Base-by-base conservation (phyloP, 352 stramenopile species). In the Phytophthora hybrid region DNA sequence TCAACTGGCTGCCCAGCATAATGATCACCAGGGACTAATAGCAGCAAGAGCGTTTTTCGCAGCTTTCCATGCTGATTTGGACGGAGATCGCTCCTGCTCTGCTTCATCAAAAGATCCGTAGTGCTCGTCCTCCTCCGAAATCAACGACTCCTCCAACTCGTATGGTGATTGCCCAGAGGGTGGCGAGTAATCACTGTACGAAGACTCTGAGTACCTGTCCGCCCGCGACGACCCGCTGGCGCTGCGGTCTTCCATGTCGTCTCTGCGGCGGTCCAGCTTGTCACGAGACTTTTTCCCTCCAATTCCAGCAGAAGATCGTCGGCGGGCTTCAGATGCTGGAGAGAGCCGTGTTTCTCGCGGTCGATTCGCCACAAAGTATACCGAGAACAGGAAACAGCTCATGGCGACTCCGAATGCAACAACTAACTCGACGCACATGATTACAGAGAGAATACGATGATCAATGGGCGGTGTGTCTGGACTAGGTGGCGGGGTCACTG, bases 291-390 rank as follows among this genome's bases (percentile, higher is more conserved):
- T 71, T 54, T 71, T 80, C 56, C 59, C 62, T 53, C 41, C 56
- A 59, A 44, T n/a, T 8, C 56, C 63, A 55, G 46, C 57, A 55
- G 65, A 73, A 41, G 71, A 73, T 64, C 58, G 58, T 66, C 64
- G 73, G 4, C 70, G 66, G 7, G 71, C 63, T 39, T 41, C 62
- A 49, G 74, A 76, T 19, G 54, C 46, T 56, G 71, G 59, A 44
- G 71, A 74, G 23, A 68, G 56, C 13, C 65, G 59, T 31, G 34
- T 73, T 23, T 90, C 80, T 18, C 83, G 86, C 16, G 90, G 90
- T 7, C 90, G 90, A 75, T 95, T 96, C 5, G 81, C 89, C 32
- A 96, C 88, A 73, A 96, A 96, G 69, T 96, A 96, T 10, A 96
- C 88, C 1, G 90, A 96, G 66, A 96, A 93, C 32, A 95, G 77